Conservation (phyloP, 768 basidiomycete genomes). For the Hemileccinum impolitum region DNA sequence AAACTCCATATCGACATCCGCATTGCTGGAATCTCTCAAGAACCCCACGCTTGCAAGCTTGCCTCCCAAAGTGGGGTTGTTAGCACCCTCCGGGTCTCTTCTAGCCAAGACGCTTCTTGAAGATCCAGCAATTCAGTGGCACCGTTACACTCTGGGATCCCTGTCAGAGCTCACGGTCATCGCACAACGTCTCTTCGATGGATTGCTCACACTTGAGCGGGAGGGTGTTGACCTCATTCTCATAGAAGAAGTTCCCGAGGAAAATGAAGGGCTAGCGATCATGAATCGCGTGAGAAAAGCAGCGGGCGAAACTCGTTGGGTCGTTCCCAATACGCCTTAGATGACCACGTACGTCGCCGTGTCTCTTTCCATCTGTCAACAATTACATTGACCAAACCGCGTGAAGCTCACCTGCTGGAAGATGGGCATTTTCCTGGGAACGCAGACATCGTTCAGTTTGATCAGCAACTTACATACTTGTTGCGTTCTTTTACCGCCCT, state of each 20-base stretch:
- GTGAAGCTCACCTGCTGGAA: background rate
- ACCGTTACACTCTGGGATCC: constrained; percentile 49
- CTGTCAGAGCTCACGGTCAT: constrained; percentile 57
- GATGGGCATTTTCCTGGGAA: background rate
- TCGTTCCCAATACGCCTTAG: constrained; percentile 17
- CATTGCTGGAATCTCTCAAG: constrained; percentile 45
- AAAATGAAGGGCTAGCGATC: constrained; percentile 82
- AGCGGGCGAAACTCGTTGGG: constrained; percentile 53
- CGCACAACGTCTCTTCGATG: constrained; percentile 85
- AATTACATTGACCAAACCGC: background rate
- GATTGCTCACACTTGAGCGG: constrained; percentile 74
- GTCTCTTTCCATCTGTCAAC: background rate
- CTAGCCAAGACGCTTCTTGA: constrained; percentile 29
- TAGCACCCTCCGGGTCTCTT: constrained; percentile 59
- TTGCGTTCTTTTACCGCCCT: background rate
- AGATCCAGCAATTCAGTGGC: constrained; percentile 49
- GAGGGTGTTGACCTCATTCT: constrained; percentile 78
- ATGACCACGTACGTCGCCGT: constrained; percentile 14
- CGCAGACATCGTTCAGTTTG: background rate
- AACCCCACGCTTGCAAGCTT: constrained; percentile 5
- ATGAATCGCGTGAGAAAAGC: constrained; percentile 95
- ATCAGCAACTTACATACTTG: background rate
- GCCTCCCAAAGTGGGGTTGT: constrained; percentile 55
- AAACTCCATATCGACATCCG: constrained; percentile 27
- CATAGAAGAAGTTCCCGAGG: constrained; percentile 80